These are phyloP conservation scores for Begonia peltatifolia DNA, from an alignment of 306 rosid genomes.

Conservation along the genomic window DNA sequence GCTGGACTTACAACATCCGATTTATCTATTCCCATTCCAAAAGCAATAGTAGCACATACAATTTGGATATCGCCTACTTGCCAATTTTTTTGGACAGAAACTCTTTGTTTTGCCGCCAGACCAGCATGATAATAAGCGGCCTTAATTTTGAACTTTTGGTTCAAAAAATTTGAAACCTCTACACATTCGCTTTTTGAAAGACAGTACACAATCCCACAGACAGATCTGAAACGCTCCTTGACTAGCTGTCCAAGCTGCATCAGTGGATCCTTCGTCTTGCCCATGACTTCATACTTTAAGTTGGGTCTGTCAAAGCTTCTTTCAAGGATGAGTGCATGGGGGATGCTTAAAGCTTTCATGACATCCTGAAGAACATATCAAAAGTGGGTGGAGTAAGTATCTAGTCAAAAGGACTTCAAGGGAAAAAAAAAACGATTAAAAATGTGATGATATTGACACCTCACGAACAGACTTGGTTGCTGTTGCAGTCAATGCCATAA, in stretches of 20 bases:
- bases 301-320: constrained; percentile 95
- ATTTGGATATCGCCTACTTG: constrained; percentile 69
- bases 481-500: constrained; percentile 98
- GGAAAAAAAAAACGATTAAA: constrained; percentile 1
- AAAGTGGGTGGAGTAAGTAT: not conserved
- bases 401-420: constrained; percentile 1
- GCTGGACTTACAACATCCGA: constrained; percentile 81
- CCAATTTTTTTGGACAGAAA: constrained; percentile 82
- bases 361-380: constrained; percentile 52
- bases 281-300: constrained; percentile 79
- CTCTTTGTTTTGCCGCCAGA: constrained; percentile 67
- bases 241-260: constrained; percentile 61
- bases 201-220: constrained; percentile 84
- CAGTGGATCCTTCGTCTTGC: constrained; percentile 64
- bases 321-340: constrained; percentile 77
- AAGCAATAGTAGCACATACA: constrained; percentile 93
- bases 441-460: constrained; percentile 25
- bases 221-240: constrained; percentile 49
- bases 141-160: constrained; percentile 53
- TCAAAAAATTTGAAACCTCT: constrained; percentile 67
- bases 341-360: constrained; percentile 63
- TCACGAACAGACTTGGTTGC: constrained; percentile 78
- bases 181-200: constrained; percentile 88
- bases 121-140: constrained; percentile 88
- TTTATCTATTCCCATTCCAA: constrained; percentile 99